Conservation (phyloP, 345 rosid genomes). For the Eutrema heterophyllum region DNA sequence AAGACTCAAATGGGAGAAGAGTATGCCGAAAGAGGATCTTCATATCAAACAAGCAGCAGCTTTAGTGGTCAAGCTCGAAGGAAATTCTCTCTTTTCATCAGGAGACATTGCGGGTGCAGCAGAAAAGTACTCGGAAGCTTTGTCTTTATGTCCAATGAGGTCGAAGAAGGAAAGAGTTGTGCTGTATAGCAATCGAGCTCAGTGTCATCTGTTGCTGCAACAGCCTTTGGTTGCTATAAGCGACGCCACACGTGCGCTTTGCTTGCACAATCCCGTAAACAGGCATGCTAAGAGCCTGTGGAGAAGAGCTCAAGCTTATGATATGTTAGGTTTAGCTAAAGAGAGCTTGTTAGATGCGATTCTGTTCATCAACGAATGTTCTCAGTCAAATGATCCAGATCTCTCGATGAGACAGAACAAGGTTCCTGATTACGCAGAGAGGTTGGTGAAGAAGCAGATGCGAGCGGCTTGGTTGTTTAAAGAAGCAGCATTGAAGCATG, state of each 20-base stretch:
- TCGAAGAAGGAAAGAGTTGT: constrained; percentile 96
- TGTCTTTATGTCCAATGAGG: constrained; percentile 87
- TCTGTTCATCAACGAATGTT: constrained; percentile 93
- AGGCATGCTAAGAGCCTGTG: constrained; percentile 97
- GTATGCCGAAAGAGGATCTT: constrained; percentile 94
- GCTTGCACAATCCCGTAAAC: constrained; percentile 82
- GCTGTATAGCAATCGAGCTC: constrained; percentile 90
- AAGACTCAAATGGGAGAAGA: constrained; percentile 90
- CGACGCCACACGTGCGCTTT: constrained; percentile 87
- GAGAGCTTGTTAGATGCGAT: constrained; percentile 97
- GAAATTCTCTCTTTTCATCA: constrained; percentile 90
- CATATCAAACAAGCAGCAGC: constrained; percentile 97
- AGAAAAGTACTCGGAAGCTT: constrained; percentile 86
- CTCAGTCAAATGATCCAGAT: constrained; percentile 95
- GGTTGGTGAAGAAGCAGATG: constrained; percentile 97
- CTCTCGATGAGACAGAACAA: constrained; percentile 85
- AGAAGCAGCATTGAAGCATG: constrained; percentile 90
- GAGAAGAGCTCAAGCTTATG: constrained; percentile 99
- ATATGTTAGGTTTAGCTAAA: constrained; percentile 89
- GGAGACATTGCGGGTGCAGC: constrained; percentile 92
- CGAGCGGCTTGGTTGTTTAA: constrained; percentile 96
- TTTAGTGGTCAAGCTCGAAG: constrained; percentile 94
- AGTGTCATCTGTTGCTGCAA: constrained; percentile 89
- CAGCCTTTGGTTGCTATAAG: constrained; percentile 91
- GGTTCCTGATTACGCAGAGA: constrained; percentile 98